Evolutionary conservation across 169 alveolate species (phyloP).

Genomic region (Perkinsus chesapeaki): DNA sequence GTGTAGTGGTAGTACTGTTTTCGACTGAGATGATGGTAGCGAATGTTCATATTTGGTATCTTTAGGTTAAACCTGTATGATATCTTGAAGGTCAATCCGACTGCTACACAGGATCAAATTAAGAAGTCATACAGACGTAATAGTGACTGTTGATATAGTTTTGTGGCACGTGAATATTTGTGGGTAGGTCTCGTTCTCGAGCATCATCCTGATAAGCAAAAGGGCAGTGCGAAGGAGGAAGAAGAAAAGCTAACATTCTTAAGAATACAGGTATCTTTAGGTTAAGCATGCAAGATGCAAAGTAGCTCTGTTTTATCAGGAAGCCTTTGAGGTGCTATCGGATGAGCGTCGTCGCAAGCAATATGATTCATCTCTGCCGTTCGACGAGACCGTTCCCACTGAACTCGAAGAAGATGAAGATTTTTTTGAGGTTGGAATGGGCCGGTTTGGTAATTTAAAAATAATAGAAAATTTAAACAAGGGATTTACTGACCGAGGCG

Average conservation of each 20-base stretch:
- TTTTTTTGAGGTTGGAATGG: constrained; percentile 22
- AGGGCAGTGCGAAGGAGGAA: neutral
- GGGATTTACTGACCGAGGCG: too few relatives aligned
- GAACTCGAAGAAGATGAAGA: constrained; percentile 27
- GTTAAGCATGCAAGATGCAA: neutral
- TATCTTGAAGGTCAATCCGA: neutral
- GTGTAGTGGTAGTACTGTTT: too few relatives aligned
- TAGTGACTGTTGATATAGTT: neutral
- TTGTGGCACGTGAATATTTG: neutral
- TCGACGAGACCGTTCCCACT: constrained; percentile 63
- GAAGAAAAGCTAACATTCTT: neutral
- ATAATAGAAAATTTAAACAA: too few relatives aligned
- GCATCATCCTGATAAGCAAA: neutral
- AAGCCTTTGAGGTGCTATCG: constrained; percentile 61
- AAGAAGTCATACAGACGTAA: neutral
- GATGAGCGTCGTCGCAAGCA: constrained; percentile 52
- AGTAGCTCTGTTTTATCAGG: constrained; percentile 23
- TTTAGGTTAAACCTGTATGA: neutral
- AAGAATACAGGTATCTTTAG: neutral
- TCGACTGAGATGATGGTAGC: too few relatives aligned
- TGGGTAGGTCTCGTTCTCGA: neutral
- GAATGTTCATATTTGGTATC: too few relatives aligned
- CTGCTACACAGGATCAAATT: neutral
- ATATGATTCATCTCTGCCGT: constrained; percentile 65
- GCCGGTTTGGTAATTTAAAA: neutral